A percentile compares a stretch with the other conserved stretches of the same genome.
Conservation (phyloP, 352 stramenopile species). For the Phytophthora palmivora region DNA sequence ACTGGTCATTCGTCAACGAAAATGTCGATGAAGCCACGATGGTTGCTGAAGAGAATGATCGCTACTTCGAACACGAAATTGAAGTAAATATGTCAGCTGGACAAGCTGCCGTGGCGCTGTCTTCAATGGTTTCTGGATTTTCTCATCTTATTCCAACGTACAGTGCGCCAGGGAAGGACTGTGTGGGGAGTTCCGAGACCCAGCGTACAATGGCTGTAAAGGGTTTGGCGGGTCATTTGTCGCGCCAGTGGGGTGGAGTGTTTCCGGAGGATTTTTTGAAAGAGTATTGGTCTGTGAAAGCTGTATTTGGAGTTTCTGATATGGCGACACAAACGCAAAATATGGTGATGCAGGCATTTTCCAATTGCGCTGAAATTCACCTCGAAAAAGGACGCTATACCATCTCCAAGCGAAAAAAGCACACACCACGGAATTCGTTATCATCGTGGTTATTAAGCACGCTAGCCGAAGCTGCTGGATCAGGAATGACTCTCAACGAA, state of each 20-base stretch:
- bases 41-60: slow-evolving; percentile 41
- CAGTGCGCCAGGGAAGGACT: slow-evolving; percentile 27
- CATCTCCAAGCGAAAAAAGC: slow-evolving; percentile 16
- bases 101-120: slow-evolving; percentile 61
- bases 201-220: slow-evolving; percentile 60
- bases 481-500: slow-evolving; percentile 36
- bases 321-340: slow-evolving; percentile 26
- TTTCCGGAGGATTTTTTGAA: slow-evolving; percentile 75
- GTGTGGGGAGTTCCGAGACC: slow-evolving; percentile 21
- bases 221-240: slow-evolving; percentile 72
- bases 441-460: slow-evolving; percentile 28
- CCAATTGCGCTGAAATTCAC: slow-evolving; percentile 17
- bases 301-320: slow-evolving; percentile 44
- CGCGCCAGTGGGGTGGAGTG: slow-evolving; percentile 49
- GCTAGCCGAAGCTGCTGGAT: slow-evolving; percentile 26
- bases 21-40: slow-evolving; percentile 67
- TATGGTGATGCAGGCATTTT: slow-evolving; percentile 55
- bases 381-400: neutral
- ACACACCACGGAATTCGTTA: slow-evolving; percentile 7
- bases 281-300: slow-evolving; percentile 78
- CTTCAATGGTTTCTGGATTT: slow-evolving; percentile 56
- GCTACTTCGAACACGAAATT: slow-evolving; percentile 71
- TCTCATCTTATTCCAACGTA: slow-evolving; percentile 55
- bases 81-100: slow-evolving; percentile 55
- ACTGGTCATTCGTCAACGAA: slow-evolving; percentile 74